Conservation (phyloP, 495 filamentous ascomycete species). For the Podospora sp. region DNA sequence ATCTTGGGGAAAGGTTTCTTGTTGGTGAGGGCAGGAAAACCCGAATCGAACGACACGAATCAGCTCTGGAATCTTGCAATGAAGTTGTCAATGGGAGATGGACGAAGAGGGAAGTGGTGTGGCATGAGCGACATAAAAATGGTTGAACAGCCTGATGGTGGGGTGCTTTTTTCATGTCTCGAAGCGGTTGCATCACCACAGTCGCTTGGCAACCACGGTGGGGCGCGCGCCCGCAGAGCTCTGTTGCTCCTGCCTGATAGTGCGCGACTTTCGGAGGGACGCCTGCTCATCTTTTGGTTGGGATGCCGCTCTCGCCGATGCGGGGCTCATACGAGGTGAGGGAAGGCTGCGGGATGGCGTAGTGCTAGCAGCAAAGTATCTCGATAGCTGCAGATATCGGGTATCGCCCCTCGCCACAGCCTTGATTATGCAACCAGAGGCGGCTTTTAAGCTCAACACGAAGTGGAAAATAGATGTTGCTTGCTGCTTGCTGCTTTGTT, state of each 20-base stretch:
- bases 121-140: conserved; percentile 44
- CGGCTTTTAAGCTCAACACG: neutral
- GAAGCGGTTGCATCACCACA: conserved; percentile 33
- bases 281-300: neutral
- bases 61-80: neutral
- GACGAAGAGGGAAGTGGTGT: conserved; percentile 22
- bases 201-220: conserved; percentile 4
- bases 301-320: neutral
- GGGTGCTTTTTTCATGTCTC: conserved; percentile 28
- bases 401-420: neutral
- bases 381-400: neutral
- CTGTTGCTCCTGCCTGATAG: conserved; percentile 24
- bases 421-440: neutral
- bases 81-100: conserved; percentile 23
- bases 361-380: neutral
- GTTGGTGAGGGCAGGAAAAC: neutral
- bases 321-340: neutral
- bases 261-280: conserved; percentile 28
- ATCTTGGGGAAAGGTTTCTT: conserved; percentile 7
- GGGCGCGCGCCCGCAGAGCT: neutral
- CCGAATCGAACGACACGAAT: neutral
- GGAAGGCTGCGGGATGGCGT: neutral
- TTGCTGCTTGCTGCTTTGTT: neutral
- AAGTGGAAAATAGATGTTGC: neutral
- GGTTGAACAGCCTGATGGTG: conserved; percentile 33